phyloP scores from a whole-genome alignment of 176 grass and related monocot species.

The Sorghum bicolor region DNA sequence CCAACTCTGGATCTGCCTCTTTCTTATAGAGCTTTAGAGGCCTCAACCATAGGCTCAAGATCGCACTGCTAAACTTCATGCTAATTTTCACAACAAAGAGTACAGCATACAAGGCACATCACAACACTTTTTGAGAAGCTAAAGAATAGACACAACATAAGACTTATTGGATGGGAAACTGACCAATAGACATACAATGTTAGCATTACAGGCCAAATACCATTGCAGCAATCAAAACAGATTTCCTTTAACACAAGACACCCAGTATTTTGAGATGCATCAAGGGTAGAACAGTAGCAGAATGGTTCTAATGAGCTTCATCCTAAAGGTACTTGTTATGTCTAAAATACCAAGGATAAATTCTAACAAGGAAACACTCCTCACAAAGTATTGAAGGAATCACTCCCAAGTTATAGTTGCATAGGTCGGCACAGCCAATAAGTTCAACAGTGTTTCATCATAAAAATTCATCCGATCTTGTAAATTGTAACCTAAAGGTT shows the following conservation, averaged over 20 bases:
- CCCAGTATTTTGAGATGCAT: not conserved
- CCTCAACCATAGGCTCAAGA: not conserved
- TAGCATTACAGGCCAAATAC: not conserved
- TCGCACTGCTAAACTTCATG: not conserved
- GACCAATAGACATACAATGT: not conserved
- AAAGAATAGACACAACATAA: not conserved
- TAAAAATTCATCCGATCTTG: conserved; percentile 7
- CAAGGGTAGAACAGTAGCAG: not conserved
- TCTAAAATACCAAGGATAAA: conserved; percentile 16
- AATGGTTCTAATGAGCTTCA: not conserved
- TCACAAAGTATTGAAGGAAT: conserved; percentile 8
- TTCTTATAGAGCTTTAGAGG: conserved; percentile 13
- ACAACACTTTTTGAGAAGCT: not conserved
- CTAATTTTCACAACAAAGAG: not conserved
- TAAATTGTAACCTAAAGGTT: conserved; percentile 17
- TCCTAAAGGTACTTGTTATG: not conserved
- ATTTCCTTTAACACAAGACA: not conserved
- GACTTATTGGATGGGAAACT: conserved; percentile 5
- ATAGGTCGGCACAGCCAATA: not conserved
- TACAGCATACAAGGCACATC: not conserved
- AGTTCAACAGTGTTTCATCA: conserved; percentile 9
- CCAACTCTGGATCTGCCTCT: not conserved
- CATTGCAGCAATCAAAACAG: conserved; percentile 17
- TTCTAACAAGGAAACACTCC: conserved; percentile 11
- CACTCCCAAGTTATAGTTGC: not conserved